Base-by-base conservation (phyloP, 1,284 basidiomycete genomes). In the Kwoniella shivajii region DNA sequence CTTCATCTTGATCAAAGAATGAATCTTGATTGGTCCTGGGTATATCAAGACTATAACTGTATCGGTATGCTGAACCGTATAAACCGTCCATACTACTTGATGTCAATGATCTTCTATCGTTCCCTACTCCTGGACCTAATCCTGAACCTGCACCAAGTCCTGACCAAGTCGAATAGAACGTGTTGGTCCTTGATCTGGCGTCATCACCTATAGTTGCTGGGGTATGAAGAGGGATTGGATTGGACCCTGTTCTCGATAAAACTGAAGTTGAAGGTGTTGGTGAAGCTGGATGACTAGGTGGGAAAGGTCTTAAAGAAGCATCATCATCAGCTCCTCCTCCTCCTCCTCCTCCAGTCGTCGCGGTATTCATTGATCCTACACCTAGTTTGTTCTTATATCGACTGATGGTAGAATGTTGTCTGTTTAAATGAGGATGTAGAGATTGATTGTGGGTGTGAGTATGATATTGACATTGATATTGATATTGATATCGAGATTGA, bases 271-370 rank as follows among this genome's bases (percentile, higher is more conserved):
- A 68, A 0, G 88, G 89, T 0, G 89, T 87, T 2, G 90, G 91
- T 0, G 89, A 91, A 13, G 88, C 88, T 6, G 89, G 88, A 3
- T 85, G 82, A 65, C 88, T 92, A 4, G 92, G 92, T 16, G 91
- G 89, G 34, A 94, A 77, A 3, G 91, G 92, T 24, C 91, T 84
- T 31, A 92, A 79, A 38, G 89, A 92, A 18, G 92, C 91, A 72
- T 93, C 90, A 61, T 94, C 91, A 70, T 94, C 91, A 27, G 91
- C 91, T 24, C 90, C 90, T 22, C 50, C 59, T 11, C 29, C 29
- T 14, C n/a, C 30, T 18, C 29, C 46, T 24, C 27, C 33, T 11
- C 26, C 26, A 18, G n/a, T 13, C 20, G 16, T n/a, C n/a, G n/a
- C n/a, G n/a, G n/a, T n/a, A n/a, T n/a, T n/a, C n/a, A n/a, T n/a